These are phyloP conservation scores for Cercophora scortea DNA, from an alignment of 495 filamentous ascomycete species.

Conservation along the genomic window DNA sequence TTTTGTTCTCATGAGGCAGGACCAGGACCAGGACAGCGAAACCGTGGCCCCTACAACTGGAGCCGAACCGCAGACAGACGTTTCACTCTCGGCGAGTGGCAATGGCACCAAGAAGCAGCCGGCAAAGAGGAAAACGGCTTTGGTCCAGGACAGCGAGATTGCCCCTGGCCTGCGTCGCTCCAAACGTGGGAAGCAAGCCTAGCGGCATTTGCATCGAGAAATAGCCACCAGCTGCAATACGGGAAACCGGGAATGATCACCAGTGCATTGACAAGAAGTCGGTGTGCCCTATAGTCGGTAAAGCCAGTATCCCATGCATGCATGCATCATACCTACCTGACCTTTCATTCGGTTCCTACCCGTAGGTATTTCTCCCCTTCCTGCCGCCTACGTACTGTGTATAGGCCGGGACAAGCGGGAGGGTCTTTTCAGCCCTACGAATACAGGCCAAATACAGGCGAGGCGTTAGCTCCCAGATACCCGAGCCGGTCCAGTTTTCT, in stretches of 20 bases:
- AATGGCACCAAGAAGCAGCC: slow-evolving; percentile 4
- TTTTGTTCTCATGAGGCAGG: slow-evolving; percentile 48
- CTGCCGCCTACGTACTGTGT: no score
- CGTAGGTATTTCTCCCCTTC: background rate
- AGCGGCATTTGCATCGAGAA: background rate
- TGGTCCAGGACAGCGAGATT: slow-evolving; percentile 5
- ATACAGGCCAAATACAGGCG: slow-evolving; percentile 10
- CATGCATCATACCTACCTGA: no score
- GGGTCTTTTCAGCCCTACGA: slow-evolving; percentile 19
- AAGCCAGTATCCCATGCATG: no score
- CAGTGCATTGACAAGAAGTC: slow-evolving; percentile 4
- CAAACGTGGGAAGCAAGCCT: slow-evolving; percentile 23
- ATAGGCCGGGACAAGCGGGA: background rate
- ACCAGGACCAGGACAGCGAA: background rate
- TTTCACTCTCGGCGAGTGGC: background rate
- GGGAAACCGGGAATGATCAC: slow-evolving; percentile 11
- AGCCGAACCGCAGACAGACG: slow-evolving; percentile 1
- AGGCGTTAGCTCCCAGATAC: slow-evolving; percentile 8
- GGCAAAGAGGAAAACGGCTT: slow-evolving; percentile 26
- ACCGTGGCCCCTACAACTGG: background rate
- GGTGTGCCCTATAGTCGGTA: no score
- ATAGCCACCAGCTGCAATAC: background rate
- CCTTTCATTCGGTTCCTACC: no score
- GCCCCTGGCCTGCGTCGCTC: slow-evolving; percentile 15
- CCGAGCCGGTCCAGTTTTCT: slow-evolving; percentile 2